phyloP scores from a whole-genome alignment of 768 basidiomycete species.

The Cytidiella melzeri region DNA sequence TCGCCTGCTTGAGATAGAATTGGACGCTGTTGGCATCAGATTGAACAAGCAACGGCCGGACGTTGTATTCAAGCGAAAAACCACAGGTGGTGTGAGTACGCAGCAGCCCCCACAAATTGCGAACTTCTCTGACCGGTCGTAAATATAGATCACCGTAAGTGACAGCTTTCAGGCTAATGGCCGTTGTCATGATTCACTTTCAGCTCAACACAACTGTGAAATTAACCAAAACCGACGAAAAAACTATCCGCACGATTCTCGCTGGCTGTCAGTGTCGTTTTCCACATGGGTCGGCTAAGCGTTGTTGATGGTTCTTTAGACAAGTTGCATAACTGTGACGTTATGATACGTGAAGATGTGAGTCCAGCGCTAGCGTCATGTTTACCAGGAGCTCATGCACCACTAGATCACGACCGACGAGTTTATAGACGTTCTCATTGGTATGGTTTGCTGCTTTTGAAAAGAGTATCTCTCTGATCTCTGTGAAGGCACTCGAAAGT shows the following conservation, averaged over 20 bases:
- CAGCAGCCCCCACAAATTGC: conserved; percentile 1
- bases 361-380: conserved; percentile 17
- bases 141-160: conserved; percentile 61
- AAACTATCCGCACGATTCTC: conserved; percentile 88
- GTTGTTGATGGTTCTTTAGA: conserved; percentile 35
- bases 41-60: conserved; percentile 89
- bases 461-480: neutral
- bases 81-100: conserved; percentile 78
- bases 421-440: conserved; percentile 97
- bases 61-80: conserved; percentile 90
- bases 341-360: conserved; percentile 98
- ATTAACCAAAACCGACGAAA: conserved; percentile 90
- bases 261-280: conserved; percentile 62
- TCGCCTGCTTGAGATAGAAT: conserved; percentile 80
- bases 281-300: neutral
- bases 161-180: neutral
- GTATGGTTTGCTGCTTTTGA: conserved; percentile 30
- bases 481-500: conserved; percentile 78
- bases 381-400: conserved; percentile 5
- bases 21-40: conserved; percentile 95
- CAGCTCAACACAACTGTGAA: conserved; percentile 90
- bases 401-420: conserved; percentile 87
- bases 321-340: conserved; percentile 90
- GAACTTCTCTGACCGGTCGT: conserved; percentile 8
- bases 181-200: conserved; percentile 3